Conservation (phyloP, 2,329 filamentous ascomycete genomes). For the Harringtonia lauricola region DNA sequence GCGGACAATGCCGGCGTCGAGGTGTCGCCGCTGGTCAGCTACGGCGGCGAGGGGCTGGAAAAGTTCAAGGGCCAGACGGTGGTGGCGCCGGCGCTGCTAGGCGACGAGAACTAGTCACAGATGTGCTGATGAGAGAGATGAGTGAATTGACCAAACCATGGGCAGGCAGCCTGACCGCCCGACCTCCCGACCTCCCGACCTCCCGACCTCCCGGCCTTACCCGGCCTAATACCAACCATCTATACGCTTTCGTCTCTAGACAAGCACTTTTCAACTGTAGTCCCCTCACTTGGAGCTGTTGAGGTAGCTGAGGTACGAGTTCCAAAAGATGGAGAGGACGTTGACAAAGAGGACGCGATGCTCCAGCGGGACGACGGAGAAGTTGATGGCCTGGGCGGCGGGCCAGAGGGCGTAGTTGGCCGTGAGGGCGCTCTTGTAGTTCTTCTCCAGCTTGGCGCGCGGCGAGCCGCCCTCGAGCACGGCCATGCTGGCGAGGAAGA, state of each 20-base stretch:
- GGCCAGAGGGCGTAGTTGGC: slow-evolving; percentile 90
- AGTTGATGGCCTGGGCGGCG: slow-evolving; percentile 74
- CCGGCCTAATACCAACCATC: too few relatives aligned
- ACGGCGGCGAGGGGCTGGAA: slow-evolving; percentile 57
- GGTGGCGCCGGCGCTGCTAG: slow-evolving; percentile 39
- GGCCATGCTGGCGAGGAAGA: slow-evolving; percentile 79
- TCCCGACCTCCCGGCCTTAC: too few relatives aligned
- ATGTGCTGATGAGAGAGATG: background rate
- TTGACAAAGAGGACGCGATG: slow-evolving; percentile 82
- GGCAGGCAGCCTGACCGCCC: too few relatives aligned
- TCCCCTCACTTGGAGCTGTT: slow-evolving; percentile 31
- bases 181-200: too few relatives aligned
- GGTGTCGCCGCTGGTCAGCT: slow-evolving; percentile 87
- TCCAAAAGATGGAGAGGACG: slow-evolving; percentile 59
- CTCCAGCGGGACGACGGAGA: slow-evolving; percentile 74
- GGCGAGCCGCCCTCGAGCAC: slow-evolving; percentile 56
- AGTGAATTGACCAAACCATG: background rate
- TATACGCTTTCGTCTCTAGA: too few relatives aligned
- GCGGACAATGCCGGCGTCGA: slow-evolving; percentile 63
- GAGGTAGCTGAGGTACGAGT: slow-evolving; percentile 51
- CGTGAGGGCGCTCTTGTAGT: slow-evolving; percentile 60
- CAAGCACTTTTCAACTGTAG: too few relatives aligned
- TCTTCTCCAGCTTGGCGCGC: slow-evolving; percentile 58
- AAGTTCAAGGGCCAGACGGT: slow-evolving; percentile 41
- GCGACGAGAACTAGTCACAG: slow-evolving; percentile 17